Conservation (phyloP, 306 rosid species). For the Cicer pinnatifidum region DNA sequence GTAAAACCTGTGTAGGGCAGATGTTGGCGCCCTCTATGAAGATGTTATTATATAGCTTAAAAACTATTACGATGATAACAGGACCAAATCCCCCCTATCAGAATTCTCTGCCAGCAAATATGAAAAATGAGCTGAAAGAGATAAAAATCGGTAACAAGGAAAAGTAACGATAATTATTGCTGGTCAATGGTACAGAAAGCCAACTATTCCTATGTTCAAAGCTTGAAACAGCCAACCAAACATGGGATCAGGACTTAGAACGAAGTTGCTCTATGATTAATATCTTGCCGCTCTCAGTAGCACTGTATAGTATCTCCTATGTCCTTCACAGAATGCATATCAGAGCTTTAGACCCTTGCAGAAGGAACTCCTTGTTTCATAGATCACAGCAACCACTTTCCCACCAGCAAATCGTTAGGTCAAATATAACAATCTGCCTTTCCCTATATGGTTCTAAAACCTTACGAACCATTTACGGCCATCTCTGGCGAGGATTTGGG, state of each 20-base stretch:
- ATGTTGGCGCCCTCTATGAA: conserved; percentile 54
- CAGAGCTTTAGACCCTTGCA: conserved; percentile 42
- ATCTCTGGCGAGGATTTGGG: conserved; percentile 89
- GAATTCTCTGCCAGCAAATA: conserved; percentile 40
- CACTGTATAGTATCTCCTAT: conserved; percentile 59
- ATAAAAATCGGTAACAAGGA: conserved; percentile 41
- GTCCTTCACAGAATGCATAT: conserved; percentile 47
- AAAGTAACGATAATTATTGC: conserved; percentile 57
- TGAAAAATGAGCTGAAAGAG: conserved; percentile 41
- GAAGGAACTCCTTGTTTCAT: conserved; percentile 39
- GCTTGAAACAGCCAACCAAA: conserved; percentile 49
- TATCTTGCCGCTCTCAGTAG: conserved; percentile 46
- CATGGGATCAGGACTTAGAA: conserved; percentile 45
- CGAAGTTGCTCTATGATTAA: conserved; percentile 43
- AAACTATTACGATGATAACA: conserved; percentile 18
- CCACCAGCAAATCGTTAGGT: conserved; percentile 55
- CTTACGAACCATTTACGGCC: conserved; percentile 81
- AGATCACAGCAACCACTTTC: conserved; percentile 47
- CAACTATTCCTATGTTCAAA: conserved; percentile 58
- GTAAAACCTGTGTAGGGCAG: conserved; percentile 52
- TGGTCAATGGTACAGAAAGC: conserved; percentile 68
- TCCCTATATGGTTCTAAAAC: conserved; percentile 35
- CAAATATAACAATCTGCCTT: conserved; percentile 42
- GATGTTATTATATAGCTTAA: conserved; percentile 34
- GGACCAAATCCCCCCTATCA: conserved; percentile 37